Evolutionary conservation across 805 yeast genomes (phyloP), one percentile per base, ranked within the genome.

Genomic region (Wickerhamomyces sydowiorum): DNA sequence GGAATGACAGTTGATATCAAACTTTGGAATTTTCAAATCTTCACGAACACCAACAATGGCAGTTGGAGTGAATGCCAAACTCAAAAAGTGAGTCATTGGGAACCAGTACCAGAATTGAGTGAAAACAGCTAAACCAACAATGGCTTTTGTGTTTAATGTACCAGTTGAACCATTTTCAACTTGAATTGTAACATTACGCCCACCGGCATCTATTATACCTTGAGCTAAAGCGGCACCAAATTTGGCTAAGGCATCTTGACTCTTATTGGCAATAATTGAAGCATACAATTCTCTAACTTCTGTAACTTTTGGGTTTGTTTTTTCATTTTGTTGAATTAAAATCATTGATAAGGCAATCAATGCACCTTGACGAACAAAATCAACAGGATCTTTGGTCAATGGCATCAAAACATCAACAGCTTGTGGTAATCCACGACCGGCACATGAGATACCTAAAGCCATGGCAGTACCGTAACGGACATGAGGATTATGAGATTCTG

Each of bases 201-300:
- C 99, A 65, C 99, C 97, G 10, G 98, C 99, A 67, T 93, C 97
- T 61, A 93, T 82, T 49, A 93, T 91, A 64, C 99, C 99, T 69
- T 91, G 97, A 13, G 96, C 91, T 38, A 93, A 69, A 15, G 97
- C 87, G 24, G 98, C 97, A 60, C 99, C 99, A 66, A 91, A 93
- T 67, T 89, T 90, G 31, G 98, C 96, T 64, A 93, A 76, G 3
- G 96, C 96, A 65, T 91, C 99, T 65, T 91, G 97, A 54, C 87
- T 95, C 65, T 91, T 93, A 56, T 83, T 86, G 21, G 82, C 69
- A 43, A 91, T 76, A n/a, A 86, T 82, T 44, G 76, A 78, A 37
- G 89, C 82, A 50, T 84, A 79, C 37, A 75, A 73, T 56, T 86
- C 85, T 57, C 82, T 86, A 52, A 88, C 74, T 30, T 80, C 79